Percentiles rank a stretch among this genome's conserved stretches.
These are phyloP conservation scores for Polyplosphaeria fusca DNA, from an alignment of 495 filamentous ascomycete species.

Conservation along the genomic window DNA sequence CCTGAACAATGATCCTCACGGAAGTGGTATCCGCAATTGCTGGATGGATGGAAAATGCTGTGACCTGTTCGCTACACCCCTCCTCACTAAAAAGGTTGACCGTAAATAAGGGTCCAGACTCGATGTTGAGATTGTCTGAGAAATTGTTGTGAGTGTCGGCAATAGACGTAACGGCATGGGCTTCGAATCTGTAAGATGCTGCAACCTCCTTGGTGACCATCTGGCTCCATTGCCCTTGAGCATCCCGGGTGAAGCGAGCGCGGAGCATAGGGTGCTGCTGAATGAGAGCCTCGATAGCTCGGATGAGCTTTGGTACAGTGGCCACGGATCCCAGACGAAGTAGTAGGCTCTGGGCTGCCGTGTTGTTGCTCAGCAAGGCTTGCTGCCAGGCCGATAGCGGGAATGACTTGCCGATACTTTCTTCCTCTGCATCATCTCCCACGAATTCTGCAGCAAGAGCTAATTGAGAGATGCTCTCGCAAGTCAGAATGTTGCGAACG, in stretches of 20 bases:
- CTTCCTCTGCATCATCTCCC: conserved; percentile 14
- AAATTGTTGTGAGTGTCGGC: conserved; percentile 4
- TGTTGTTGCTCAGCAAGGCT: conserved; percentile 59
- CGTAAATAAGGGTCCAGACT: conserved; percentile 24
- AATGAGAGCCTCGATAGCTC: conserved; percentile 23
- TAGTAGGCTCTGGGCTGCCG: conserved; percentile 53
- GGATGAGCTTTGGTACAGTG: conserved; percentile 46
- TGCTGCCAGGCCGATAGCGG: conserved; percentile 68
- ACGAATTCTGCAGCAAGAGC: conserved; percentile 14
- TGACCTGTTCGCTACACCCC: conserved; percentile 10
- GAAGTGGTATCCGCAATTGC: conserved; percentile 23
- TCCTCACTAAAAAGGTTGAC: conserved; percentile 23
- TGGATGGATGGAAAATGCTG: conserved; percentile 21
- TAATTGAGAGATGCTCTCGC: conserved; percentile 21
- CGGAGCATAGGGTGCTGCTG: conserved; percentile 31
- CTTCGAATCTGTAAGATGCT: conserved; percentile 18
- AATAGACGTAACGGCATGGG: conserved; percentile 6
- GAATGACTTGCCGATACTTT: conserved; percentile 50
- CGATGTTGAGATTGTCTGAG: conserved; percentile 12
- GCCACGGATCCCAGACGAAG: conserved; percentile 54
- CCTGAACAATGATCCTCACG: conserved; percentile 24
- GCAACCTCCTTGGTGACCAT: conserved; percentile 28
- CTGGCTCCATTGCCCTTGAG: conserved; percentile 16
- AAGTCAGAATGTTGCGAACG: conserved; percentile 25
- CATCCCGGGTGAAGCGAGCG: conserved; percentile 18